A percentile compares a stretch with the other conserved stretches of the same genome.
phyloP scores from a whole-genome alignment of 768 basidiomycete species.

The Scleroderma bovista region DNA sequence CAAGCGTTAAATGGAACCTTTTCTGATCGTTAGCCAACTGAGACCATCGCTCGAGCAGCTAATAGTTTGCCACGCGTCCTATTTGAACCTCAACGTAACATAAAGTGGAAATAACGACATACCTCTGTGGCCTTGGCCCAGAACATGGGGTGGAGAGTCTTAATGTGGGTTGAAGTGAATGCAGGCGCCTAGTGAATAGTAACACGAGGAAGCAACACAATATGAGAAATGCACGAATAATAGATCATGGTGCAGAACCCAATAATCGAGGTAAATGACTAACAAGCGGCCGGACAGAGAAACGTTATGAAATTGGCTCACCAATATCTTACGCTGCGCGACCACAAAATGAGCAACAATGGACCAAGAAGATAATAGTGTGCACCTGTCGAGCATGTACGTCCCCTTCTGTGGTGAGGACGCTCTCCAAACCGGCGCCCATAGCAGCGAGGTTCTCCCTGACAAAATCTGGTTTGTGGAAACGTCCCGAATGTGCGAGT shows the following conservation, averaged over 20 bases:
- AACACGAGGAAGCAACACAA: not conserved
- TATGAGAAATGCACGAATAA: not conserved
- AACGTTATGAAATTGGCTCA: constrained; percentile 23
- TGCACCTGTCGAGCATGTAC: constrained; percentile 48
- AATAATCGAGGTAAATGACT: not conserved
- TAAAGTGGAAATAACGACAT: constrained; percentile 6
- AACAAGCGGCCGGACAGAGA: not conserved
- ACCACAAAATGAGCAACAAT: constrained; percentile 1
- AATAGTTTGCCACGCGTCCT: not conserved
- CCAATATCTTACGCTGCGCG: constrained; percentile 44
- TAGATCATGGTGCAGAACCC: not conserved
- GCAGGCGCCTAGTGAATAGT: constrained; percentile 37
- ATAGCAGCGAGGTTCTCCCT: constrained; percentile 46
- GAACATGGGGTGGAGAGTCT: constrained; percentile 50
- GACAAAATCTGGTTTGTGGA: constrained; percentile 59
- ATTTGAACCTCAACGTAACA: too few relatives aligned
- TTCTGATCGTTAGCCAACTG: constrained; percentile 16
- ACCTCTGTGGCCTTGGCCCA: constrained; percentile 52
- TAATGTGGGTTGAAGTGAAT: constrained; percentile 46
- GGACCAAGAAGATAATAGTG: not conserved
- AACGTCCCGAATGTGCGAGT: constrained; percentile 49
- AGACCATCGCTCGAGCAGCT: constrained; percentile 33
- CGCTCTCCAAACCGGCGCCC: constrained; percentile 44
- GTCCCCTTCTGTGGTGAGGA: constrained; percentile 51
- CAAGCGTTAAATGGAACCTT: constrained; percentile 29